These are phyloP conservation scores for Ustilago sp. DNA, from an alignment of 1,284 basidiomycete genomes.

Conservation along the genomic window DNA sequence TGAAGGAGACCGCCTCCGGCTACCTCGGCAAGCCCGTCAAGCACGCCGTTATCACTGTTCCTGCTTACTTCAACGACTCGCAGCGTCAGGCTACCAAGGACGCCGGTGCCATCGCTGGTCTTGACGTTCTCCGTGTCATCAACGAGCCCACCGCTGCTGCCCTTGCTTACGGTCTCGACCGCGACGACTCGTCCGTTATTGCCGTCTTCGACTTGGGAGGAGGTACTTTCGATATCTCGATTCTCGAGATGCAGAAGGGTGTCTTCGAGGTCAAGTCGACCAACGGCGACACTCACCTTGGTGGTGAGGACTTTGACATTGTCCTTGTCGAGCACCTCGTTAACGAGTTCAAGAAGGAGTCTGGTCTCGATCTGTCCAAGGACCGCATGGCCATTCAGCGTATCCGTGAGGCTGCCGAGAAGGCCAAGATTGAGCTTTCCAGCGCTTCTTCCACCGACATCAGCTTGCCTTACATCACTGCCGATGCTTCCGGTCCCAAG, in stretches of 20 bases:
- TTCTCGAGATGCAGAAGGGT: conserved; percentile 98
- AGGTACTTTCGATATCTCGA: conserved; percentile 97
- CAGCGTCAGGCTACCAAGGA: conserved; percentile 98
- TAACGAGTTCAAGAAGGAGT: conserved; percentile 93
- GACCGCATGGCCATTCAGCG: conserved; percentile 99
- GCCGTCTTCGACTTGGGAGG: conserved; percentile 97
- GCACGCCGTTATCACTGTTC: conserved; percentile 91
- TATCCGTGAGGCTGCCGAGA: conserved; percentile 97
- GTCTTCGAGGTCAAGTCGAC: conserved; percentile 99
- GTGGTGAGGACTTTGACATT: conserved; percentile 98
- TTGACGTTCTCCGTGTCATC: conserved; percentile 97
- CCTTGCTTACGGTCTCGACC: conserved; percentile 81
- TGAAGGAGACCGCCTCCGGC: conserved; percentile 93
- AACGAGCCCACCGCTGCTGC: conserved; percentile 99
- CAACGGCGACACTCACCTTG: conserved; percentile 98
- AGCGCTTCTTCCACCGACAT: conserved; percentile 71
- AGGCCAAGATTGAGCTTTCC: conserved; percentile 98
- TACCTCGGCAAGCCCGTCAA: conserved; percentile 93
- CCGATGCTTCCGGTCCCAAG: conserved; percentile 33
- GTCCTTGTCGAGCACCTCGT: conserved; percentile 88
- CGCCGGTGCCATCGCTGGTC: conserved; percentile 94
- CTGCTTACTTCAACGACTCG: conserved; percentile 99
- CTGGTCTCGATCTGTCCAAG: conserved; percentile 81
- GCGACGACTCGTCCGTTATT: conserved; percentile 72
- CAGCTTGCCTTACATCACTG: conserved; percentile 89